Evolutionary conservation across 2,329 filamentous ascomycete genomes (phyloP), one percentile per base, ranked within the genome.

Genomic region (Pezicula radicicola): DNA sequence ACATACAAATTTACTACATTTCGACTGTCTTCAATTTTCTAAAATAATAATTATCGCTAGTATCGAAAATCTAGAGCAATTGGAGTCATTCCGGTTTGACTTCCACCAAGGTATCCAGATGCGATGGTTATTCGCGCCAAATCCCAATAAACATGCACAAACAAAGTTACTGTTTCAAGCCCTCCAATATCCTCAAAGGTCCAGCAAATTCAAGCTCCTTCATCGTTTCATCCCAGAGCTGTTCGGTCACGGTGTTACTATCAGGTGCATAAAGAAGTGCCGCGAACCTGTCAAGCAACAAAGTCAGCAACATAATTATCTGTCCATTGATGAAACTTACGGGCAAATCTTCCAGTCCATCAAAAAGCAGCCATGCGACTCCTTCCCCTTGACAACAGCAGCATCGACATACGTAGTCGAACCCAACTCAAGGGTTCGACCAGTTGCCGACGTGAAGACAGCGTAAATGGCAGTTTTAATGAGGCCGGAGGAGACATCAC

Each of bases 331-430:
- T n/a, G 21, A 19, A 39, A 53, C 51, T 44, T 43, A 53, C 51
- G 47, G 21, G 7, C 9, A 13, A 30, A 53, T 37, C 39, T 41
- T 28, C 36, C 43, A 46, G 30, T 50, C 35, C 68, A 73, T 75
- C 0, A 80, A 30, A 53, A 74, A 79, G 40, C 72, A 75, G 0
- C 76, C 77, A 58, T 81, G 78, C 0, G 73, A 74, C 59, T 79
- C 76, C 41, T 67, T 68, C 0, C 77, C 77, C 51, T 79, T 71
- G 0, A 68, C 63, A 0, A 74, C 65, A 0, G 63, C 66, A 1
- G 77, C 77, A 59, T 81, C 73, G 0, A 80, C 50, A 58, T 75
- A 79, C 0, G 70, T 73, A 40, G 69, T 72, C 0, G 75, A 76
- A 5, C 73, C 79, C 4, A 69, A 66, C 25, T 4, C 66, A 60